phyloP scores from a whole-genome alignment of 345 rosid genomes.

The Lagerstroemia speciosa region DNA sequence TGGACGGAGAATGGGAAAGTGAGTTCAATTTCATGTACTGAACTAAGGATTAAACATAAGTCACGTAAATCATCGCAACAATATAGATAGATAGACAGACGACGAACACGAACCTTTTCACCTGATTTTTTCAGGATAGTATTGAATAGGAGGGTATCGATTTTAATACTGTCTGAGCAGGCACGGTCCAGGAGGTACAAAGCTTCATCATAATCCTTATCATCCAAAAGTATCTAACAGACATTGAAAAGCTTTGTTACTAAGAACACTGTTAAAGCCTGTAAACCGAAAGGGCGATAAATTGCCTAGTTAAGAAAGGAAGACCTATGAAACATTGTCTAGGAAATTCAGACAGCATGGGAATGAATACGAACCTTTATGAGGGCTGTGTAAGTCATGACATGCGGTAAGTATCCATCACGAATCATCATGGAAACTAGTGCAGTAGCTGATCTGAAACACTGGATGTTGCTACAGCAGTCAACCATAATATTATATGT shows the following conservation, averaged over 20 bases:
- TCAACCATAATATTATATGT: constrained; percentile 72
- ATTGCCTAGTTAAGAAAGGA: not conserved
- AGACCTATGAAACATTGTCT: too few relatives aligned
- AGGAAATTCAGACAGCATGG: not conserved
- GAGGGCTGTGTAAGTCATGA: constrained; percentile 40
- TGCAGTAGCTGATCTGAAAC: constrained; percentile 49
- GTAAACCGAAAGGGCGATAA: not conserved
- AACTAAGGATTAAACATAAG: too few relatives aligned
- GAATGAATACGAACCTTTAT: constrained; percentile 39
- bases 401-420: constrained; percentile 44
- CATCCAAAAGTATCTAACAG: constrained; percentile 44
- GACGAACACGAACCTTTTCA: constrained; percentile 29
- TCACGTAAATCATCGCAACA: not conserved
- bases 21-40: not conserved
- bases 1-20: not conserved
- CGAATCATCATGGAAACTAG: constrained; percentile 75
- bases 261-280: not conserved
- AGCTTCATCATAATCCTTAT: constrained; percentile 41
- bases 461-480: constrained; percentile 40
- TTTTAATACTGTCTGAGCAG: constrained; percentile 33
- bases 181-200: constrained; percentile 47
- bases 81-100: not conserved
- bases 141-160: constrained; percentile 53
- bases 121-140: constrained; percentile 45
- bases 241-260: not conserved